Base-by-base conservation (phyloP, 75 land plant genomes). In the Chamaecyparis obtusa region DNA sequence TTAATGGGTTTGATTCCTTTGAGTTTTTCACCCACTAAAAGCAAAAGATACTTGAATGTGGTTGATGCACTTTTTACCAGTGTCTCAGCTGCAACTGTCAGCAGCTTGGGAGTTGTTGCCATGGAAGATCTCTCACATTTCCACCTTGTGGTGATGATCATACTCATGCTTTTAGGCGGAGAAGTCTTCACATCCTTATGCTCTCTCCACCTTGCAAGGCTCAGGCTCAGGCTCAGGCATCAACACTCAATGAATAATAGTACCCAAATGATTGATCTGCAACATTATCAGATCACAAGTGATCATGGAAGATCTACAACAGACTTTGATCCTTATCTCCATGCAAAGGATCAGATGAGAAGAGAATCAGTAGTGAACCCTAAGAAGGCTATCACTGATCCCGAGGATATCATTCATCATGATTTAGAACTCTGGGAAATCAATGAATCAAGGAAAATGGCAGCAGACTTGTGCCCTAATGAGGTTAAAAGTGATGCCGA, bases 151-250 rank as follows among this genome's bases (percentile, higher is more conserved):
- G 86, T 91, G 21, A 16, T 97, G n/a, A 93, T 90, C 44, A 8
- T 92, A 49, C 75, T 96, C 67, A 96, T 96, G 98, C 76, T 94
- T 1, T 0, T 92, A 0, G 99, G 99, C 0, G 93, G 95, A 3
- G 94, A 93, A 41, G 91, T 93, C 51, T 93, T 97, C 87, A 90
- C 89, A 4, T 97, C 99, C 71, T 87, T 92, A 57, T 78, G 93
- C 27, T 88, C 76, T 11, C 87, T 93, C 15, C 85, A 76, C 27
- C 74, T 92, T 0, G 67, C 16, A 16, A 87, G 39, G 56, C 67
- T 85, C 84, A 87, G 64, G 17, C n/a, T n/a, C n/a, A n/a, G n/a
- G n/a, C n/a, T 85, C 87, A 81, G 36, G 33, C 30, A 1, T 7
- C 69, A 86, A 3, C 6, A 27, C 19, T 19, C 11, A 46, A n/a